phyloP scores from a whole-genome alignment of 2,329 filamentous ascomycete genomes.

The Golovinomyces cichoracearum region DNA sequence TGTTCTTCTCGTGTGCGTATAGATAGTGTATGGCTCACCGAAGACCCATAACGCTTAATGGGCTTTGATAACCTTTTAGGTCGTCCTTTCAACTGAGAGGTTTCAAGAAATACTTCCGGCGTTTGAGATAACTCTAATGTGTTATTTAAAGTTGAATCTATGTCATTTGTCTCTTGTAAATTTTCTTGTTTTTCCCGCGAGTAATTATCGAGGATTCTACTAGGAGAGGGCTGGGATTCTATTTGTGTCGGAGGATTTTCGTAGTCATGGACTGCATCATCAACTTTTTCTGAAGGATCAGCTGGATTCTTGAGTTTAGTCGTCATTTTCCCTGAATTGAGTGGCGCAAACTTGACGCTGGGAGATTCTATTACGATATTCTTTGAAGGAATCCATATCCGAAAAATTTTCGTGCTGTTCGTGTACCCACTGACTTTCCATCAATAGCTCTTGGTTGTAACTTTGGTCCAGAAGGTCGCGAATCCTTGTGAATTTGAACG shows the following conservation, averaged over 20 bases:
- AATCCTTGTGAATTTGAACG: neutral
- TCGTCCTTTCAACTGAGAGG: neutral
- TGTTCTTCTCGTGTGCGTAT: neutral
- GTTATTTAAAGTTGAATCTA: neutral
- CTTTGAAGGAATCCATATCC: constrained; percentile 1
- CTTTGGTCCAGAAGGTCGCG: neutral
- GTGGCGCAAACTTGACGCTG: neutral
- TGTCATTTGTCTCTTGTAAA: neutral
- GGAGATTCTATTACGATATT: neutral
- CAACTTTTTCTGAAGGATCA: neutral
- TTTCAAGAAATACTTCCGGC: neutral
- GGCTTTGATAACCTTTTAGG: neutral
- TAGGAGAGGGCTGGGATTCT: neutral
- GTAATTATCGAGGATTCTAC: neutral
- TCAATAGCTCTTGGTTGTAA: neutral
- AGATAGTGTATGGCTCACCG: neutral
- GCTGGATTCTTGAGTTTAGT: neutral
- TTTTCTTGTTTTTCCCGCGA: neutral
- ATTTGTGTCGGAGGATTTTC: neutral
- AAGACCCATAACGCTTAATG: neutral
- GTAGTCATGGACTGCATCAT: neutral
- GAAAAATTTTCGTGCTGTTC: neutral
- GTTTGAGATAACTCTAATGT: neutral
- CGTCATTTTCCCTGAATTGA: neutral
- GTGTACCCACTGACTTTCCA: neutral